Percentiles rank a stretch among this genome's conserved stretches.
Conservation (phyloP, 768 basidiomycete genomes). For the Psilocybe azurescens region DNA sequence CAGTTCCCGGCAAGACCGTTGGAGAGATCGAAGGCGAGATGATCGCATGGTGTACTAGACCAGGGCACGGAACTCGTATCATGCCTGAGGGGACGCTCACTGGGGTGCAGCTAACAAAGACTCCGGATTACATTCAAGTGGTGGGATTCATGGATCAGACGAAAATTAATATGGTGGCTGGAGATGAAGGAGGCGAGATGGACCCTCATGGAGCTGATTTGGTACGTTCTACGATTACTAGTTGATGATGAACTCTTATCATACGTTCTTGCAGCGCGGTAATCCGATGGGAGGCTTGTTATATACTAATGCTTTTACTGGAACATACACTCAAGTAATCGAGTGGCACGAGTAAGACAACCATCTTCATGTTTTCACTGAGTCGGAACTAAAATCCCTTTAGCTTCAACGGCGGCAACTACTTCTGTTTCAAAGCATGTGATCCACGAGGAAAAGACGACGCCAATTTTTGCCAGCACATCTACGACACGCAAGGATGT, state of each 20-base stretch:
- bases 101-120: constrained; percentile 70
- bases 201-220: constrained; percentile 77
- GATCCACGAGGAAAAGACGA: constrained; percentile 59
- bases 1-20: constrained; percentile 55
- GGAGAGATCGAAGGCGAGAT: constrained; percentile 74
- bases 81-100: constrained; percentile 68
- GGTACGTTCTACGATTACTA: constrained; percentile 20
- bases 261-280: constrained; percentile 70
- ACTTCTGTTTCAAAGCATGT: constrained; percentile 78
- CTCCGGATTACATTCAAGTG: constrained; percentile 67
- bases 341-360: constrained; percentile 72
- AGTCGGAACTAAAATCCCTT: neutral
- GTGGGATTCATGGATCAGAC: constrained; percentile 72
- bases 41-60: constrained; percentile 80
- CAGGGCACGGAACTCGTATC: constrained; percentile 70
- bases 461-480: constrained; percentile 68
- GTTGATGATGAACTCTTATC: constrained; percentile 2
- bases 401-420: constrained; percentile 73
- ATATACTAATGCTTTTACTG: constrained; percentile 61
- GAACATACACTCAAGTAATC: constrained; percentile 56
- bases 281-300: constrained; percentile 79
- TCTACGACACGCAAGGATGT: constrained; percentile 78
- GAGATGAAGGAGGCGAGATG: constrained; percentile 79
- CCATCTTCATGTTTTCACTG: neutral
- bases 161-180: constrained; percentile 53